phyloP scores from a whole-genome alignment of 495 filamentous ascomycete species.

The Astrothelium macrocarpum region DNA sequence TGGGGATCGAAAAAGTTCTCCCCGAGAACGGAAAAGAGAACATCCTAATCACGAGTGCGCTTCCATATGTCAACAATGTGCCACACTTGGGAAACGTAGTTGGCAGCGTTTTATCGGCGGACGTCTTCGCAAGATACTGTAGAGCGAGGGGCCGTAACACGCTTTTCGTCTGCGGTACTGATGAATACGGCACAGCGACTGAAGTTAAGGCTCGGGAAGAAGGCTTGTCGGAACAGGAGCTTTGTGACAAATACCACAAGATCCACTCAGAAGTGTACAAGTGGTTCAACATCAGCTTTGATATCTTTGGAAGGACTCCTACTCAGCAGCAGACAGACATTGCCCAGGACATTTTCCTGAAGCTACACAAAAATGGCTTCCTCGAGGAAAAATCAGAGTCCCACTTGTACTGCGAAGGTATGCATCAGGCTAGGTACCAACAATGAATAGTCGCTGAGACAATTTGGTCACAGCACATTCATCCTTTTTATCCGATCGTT shows the following conservation, averaged over 20 bases:
- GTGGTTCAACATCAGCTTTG: constrained; percentile 80
- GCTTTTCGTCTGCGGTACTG: constrained; percentile 53
- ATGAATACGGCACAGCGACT: constrained; percentile 61
- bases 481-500: constrained; percentile 85
- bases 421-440: too few relatives aligned
- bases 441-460: not conserved
- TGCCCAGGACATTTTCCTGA: constrained; percentile 72
- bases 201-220: constrained; percentile 68
- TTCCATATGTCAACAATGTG: constrained; percentile 85
- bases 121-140: constrained; percentile 68
- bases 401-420: constrained; percentile 72
- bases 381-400: constrained; percentile 64
- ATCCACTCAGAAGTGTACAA: constrained; percentile 79
- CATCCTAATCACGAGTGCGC: constrained; percentile 42
- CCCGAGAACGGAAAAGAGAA: constrained; percentile 40
- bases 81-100: constrained; percentile 93
- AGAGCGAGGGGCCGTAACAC: constrained; percentile 58
- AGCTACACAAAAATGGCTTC: constrained; percentile 70
- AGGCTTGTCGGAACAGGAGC: constrained; percentile 56
- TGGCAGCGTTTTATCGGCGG: constrained; percentile 75
- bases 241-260: constrained; percentile 78
- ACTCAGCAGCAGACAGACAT: constrained; percentile 77
- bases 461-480: constrained; percentile 45
- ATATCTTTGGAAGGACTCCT: constrained; percentile 76
- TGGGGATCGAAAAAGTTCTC: constrained; percentile 31